phyloP scores from a whole-genome alignment of 805 yeast species.

The Hanseniaspora osmophila region DNA sequence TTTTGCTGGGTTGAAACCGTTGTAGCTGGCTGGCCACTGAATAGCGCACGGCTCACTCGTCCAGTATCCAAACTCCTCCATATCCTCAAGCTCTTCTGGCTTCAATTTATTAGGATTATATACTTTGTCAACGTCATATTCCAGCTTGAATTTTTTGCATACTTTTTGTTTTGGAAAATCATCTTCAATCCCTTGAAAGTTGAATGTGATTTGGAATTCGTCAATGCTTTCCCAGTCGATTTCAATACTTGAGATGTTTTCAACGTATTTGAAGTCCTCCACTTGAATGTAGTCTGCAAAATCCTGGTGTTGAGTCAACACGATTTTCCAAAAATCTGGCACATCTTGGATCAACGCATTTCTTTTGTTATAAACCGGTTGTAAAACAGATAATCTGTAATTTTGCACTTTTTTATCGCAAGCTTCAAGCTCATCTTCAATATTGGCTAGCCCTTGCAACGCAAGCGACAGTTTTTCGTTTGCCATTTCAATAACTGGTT shows the following conservation, averaged over 20 bases:
- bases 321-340: constrained; percentile 80
- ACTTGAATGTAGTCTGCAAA: constrained; percentile 67
- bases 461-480: constrained; percentile 12
- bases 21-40: constrained; percentile 56
- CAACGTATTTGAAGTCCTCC: constrained; percentile 66
- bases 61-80: constrained; percentile 41
- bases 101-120: constrained; percentile 12
- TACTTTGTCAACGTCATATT: constrained; percentile 12
- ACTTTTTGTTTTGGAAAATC: constrained; percentile 44
- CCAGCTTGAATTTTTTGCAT: constrained; percentile 41
- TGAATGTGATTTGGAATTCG: constrained; percentile 44
- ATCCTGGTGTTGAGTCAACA: constrained; percentile 69
- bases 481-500: neutral
- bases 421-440: constrained; percentile 43
- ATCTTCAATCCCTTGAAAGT: constrained; percentile 34
- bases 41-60: constrained; percentile 40
- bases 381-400: constrained; percentile 37
- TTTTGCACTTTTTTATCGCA: constrained; percentile 48
- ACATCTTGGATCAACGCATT: constrained; percentile 36
- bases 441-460: constrained; percentile 36
- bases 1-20: constrained; percentile 38
- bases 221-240: constrained; percentile 35
- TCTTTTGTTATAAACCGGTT: constrained; percentile 44
- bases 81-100: constrained; percentile 26
- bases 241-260: constrained; percentile 39